Evolutionary conservation across 2,329 filamentous ascomycete species (phyloP), one percentile per base, ranked within the genome.

Genomic region (Elsinoe ampelina): DNA sequence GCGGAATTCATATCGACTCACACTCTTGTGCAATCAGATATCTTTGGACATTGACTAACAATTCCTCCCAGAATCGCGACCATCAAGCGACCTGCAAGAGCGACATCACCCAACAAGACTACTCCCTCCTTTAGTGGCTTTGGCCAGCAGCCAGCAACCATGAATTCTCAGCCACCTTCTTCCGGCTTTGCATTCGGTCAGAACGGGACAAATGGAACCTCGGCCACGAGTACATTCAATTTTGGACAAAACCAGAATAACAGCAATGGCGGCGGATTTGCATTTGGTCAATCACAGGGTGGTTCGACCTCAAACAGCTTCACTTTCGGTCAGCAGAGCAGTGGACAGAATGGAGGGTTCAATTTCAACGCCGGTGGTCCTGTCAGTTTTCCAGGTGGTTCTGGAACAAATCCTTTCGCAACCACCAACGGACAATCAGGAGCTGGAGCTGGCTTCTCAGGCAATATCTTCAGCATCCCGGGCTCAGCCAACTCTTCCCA

Each of bases 271-370:
- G 54, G 39, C 19, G 54, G 42, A 7, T 58, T 58, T 48, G 26
- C 57, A 11, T 60, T 60, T 47, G 59, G 59, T 47, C 54, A 51
- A 36, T 57, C 55, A 42, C 50, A 55, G 17, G 19, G 19, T 26
- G 41, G 3, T 5, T 41, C 50, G 10, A 20, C 42, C 10, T 13
- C 54, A 34, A 58, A 55, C 54, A 41, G 19, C 41, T 48, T 35
- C 19, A 51, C 11, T 11, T 38, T 43, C 17, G 35, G 52, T 7
- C 52, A 55, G 26, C 48, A 52, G 17, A 17, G 26, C 32, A 17
- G 26, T 6, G 39, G 22, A 12, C 42, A 35, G 32, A 35, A n/a
- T 39, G 54, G 54, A n/a, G 54, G 54, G 3, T 56, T 56, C 42
- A 56, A 26, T 30, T 22, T 41, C 55, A 34, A 51, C 15, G 35